Conservation (phyloP, 2,329 filamentous ascomycete genomes). For the Fusarium citri region DNA sequence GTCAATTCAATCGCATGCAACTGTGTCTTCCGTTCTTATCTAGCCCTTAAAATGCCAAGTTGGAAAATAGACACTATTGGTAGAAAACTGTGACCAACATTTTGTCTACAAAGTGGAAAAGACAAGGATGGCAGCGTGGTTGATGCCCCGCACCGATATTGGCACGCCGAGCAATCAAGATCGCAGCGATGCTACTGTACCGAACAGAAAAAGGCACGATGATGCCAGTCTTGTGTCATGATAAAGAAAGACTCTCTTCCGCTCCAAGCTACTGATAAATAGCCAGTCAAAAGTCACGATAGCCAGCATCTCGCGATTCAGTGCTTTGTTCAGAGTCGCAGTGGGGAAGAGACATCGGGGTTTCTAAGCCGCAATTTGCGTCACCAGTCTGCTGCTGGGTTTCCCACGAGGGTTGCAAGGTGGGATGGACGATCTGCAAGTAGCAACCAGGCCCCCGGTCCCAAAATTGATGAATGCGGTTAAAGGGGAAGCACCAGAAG, state of each 20-base stretch:
- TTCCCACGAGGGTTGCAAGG: constrained; percentile 37
- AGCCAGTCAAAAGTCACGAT: constrained; percentile 27
- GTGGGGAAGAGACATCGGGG: constrained; percentile 9
- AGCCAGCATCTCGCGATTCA: constrained; percentile 9
- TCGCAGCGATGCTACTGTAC: constrained; percentile 29
- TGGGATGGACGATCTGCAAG: constrained; percentile 46
- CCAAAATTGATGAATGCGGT: constrained; percentile 36
- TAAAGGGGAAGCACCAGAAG: constrained; percentile 35
- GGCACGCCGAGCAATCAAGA: constrained; percentile 38
- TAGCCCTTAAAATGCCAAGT: background rate
- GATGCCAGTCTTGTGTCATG: constrained; percentile 48
- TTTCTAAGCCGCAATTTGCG: constrained; percentile 38
- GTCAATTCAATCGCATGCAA: background rate
- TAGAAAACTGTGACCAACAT: constrained; percentile 6
- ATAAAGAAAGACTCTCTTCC: constrained; percentile 20
- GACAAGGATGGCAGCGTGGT: constrained; percentile 39
- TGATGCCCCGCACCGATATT: constrained; percentile 40
- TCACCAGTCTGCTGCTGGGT: constrained; percentile 37
- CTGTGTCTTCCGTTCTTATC: background rate
- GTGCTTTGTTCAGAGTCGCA: constrained; percentile 12
- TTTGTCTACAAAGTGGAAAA: constrained; percentile 23
- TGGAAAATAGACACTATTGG: constrained; percentile 4
- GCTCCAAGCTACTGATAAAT: constrained; percentile 21
- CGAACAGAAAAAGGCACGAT: constrained; percentile 37
- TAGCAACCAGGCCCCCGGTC: constrained; percentile 44